A percentile compares a stretch with the other conserved stretches of the same genome.
Evolutionary conservation across 148 eudicot species (phyloP).

Genomic region (Persicaria maculosa): DNA sequence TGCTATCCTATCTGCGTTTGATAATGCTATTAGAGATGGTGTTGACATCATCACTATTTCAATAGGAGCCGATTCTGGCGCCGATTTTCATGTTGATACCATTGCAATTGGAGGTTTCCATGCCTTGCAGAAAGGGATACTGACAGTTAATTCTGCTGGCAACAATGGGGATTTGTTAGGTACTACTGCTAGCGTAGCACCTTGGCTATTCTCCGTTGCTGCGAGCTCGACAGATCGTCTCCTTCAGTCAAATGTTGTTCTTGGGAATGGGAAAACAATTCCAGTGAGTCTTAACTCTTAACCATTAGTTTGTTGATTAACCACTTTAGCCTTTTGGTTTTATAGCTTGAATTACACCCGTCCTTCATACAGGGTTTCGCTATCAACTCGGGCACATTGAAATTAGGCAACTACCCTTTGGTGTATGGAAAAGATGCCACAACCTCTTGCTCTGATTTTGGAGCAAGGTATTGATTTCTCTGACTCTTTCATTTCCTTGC

Average conservation of each 20-base stretch:
- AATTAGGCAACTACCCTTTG: constrained; percentile 28
- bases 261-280: constrained; percentile 4
- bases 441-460: neutral
- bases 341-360: neutral
- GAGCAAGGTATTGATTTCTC: constrained; percentile 13
- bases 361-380: constrained; percentile 28
- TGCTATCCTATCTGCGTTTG: constrained; percentile 56
- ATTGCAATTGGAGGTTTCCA: constrained; percentile 47
- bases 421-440: constrained; percentile 23
- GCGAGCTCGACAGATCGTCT: constrained; percentile 34
- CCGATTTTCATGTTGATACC: constrained; percentile 12
- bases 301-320: neutral
- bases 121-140: constrained; percentile 43
- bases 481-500: neutral
- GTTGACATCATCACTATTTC: constrained; percentile 58
- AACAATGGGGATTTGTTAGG: constrained; percentile 41
- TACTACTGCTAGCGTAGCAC: constrained; percentile 40
- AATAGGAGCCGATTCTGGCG: constrained; percentile 28
- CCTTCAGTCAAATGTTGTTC: constrained; percentile 2
- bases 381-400: constrained; percentile 25
- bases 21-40: constrained; percentile 55
- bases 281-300: neutral
- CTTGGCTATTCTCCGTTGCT: constrained; percentile 64
- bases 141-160: constrained; percentile 59
- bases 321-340: neutral